Percentiles rank a stretch among this genome's conserved stretches.
These are phyloP conservation scores for Vitis rotundifolia DNA, from an alignment of 164 flowering plant genomes.

Conservation along the genomic window DNA sequence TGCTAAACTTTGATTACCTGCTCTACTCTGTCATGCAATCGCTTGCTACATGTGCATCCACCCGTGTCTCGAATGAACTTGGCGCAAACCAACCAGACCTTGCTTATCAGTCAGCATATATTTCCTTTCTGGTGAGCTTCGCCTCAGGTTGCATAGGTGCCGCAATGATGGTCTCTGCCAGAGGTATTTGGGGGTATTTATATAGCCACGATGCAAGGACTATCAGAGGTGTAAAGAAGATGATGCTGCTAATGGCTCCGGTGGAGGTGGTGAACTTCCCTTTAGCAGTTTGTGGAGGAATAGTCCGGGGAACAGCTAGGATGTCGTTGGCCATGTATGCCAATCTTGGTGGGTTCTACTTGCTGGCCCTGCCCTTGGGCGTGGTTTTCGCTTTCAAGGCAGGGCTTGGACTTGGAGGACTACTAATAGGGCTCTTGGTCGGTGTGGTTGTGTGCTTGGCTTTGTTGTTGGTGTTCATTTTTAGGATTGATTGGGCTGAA, in stretches of 20 bases:
- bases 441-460: constrained; percentile 54
- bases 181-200: constrained; percentile 74
- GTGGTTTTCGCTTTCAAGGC: constrained; percentile 61
- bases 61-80: constrained; percentile 80
- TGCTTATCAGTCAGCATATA: constrained; percentile 53
- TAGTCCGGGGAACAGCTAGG: constrained; percentile 80
- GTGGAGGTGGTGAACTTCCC: constrained; percentile 85
- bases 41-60: constrained; percentile 68
- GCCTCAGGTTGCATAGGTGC: constrained; percentile 56
- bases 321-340: constrained; percentile 76
- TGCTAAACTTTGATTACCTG: constrained; percentile 85
- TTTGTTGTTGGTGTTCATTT: constrained; percentile 53
- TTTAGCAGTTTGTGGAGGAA: constrained; percentile 70
- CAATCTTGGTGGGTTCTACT: constrained; percentile 72
- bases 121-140: constrained; percentile 37
- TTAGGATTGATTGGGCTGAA: constrained; percentile 62
- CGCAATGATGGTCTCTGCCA: constrained; percentile 46
- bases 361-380: constrained; percentile 73
- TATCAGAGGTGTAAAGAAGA: constrained; percentile 60
- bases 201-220: constrained; percentile 60
- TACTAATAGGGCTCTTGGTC: constrained; percentile 64
- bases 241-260: constrained; percentile 68
- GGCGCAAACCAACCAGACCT: constrained; percentile 51
- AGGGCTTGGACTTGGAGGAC: constrained; percentile 56
- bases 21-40: constrained; percentile 83